Conservation (phyloP, 495 filamentous ascomycete genomes). For the Xylaria flabelliformis region DNA sequence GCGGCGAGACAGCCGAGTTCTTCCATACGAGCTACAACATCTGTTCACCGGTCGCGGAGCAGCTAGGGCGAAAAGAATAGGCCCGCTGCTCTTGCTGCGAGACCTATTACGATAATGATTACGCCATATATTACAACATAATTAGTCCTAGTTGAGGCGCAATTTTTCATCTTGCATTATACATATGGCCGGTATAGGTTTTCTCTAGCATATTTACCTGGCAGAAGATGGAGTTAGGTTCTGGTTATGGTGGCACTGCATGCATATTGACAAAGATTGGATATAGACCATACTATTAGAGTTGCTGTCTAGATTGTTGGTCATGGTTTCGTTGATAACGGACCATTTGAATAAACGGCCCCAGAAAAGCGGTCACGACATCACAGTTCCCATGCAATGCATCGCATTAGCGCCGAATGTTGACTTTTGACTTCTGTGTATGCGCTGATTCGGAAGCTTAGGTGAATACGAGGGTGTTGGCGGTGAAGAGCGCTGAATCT, state of each 20-base stretch:
- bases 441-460: background rate
- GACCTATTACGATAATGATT: conserved; percentile 16
- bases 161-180: conserved; percentile 24
- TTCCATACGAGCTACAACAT: conserved; percentile 26
- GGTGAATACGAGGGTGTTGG: background rate
- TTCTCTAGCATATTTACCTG: conserved; percentile 11
- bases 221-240: conserved; percentile 14
- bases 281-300: conserved; percentile 11
- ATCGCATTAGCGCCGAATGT: background rate
- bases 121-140: conserved; percentile 4
- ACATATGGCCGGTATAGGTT: conserved; percentile 9
- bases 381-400: background rate
- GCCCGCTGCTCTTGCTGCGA: background rate
- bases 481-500: conserved; percentile 16
- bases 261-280: conserved; percentile 15
- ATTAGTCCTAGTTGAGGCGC: background rate
- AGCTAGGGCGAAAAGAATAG: conserved; percentile 21
- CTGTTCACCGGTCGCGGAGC: conserved; percentile 16
- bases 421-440: background rate
- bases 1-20: conserved; percentile 29
- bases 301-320: background rate
- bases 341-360: background rate
- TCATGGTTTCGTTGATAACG: background rate
- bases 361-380: conserved; percentile 9
- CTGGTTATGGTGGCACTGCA: conserved; percentile 4